These are phyloP conservation scores for Leccinum variicolor DNA, from an alignment of 768 basidiomycete species.

Conservation along the genomic window DNA sequence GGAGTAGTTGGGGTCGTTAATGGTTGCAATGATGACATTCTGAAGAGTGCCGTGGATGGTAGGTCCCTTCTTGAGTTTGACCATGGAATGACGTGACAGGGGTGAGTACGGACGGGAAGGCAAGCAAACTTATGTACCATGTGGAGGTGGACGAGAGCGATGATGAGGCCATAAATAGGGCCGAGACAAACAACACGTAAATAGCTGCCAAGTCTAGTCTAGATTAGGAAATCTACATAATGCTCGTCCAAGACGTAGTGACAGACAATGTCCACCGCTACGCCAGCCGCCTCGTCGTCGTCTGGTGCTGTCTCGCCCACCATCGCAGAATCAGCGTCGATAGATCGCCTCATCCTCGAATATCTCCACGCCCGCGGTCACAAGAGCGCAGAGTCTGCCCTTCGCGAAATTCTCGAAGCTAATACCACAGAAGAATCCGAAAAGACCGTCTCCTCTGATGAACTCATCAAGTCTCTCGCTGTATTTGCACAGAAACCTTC, in stretches of 20 bases:
- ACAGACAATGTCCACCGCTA: conserved; percentile 27
- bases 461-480: conserved; percentile 53
- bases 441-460: conserved; percentile 46
- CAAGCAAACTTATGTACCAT: not conserved
- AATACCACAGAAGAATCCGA: conserved; percentile 33
- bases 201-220: not conserved
- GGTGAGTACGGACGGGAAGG: not conserved
- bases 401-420: conserved; percentile 39
- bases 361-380: conserved; percentile 48
- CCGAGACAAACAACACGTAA: conserved; percentile 8
- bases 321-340: conserved; percentile 22
- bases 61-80: conserved; percentile 15
- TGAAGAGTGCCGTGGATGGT: conserved; percentile 18
- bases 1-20: conserved; percentile 27
- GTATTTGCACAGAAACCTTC: conserved; percentile 69
- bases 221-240: not conserved
- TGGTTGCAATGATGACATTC: conserved; percentile 21
- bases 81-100: conserved; percentile 11
- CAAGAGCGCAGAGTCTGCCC: conserved; percentile 40
- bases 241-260: not conserved
- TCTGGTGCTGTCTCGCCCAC: conserved; percentile 32
- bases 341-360: conserved; percentile 44
- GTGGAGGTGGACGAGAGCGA: too few relatives aligned
- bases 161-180: not conserved
- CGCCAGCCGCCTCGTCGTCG: conserved; percentile 34